Percentiles rank a stretch among this genome's conserved stretches.
phyloP scores from a whole-genome alignment of 2,329 filamentous ascomycete genomes.

The Alternaria incomplexa region DNA sequence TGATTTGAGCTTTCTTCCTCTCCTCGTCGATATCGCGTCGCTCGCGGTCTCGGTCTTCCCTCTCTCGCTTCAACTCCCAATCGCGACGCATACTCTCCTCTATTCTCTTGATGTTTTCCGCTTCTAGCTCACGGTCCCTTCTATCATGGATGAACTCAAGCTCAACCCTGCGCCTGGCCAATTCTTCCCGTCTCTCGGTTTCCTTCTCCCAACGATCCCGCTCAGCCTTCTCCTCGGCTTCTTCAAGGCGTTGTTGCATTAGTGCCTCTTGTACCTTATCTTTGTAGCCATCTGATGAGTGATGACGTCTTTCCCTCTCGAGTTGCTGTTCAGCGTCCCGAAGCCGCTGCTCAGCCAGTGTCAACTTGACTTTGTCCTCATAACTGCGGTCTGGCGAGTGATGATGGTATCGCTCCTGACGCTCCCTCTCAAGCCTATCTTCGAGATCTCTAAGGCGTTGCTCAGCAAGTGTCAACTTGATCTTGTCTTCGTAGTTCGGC shows the following conservation, averaged over 20 bases:
- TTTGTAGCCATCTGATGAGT: constrained; percentile 15
- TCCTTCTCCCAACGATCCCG: constrained; percentile 44
- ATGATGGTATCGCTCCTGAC: constrained; percentile 19
- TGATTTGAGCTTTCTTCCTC: constrained; percentile 48
- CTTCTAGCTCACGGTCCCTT: constrained; percentile 39
- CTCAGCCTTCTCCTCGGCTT: constrained; percentile 44
- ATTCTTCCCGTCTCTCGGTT: constrained; percentile 47
- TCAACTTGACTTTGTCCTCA: constrained; percentile 41
- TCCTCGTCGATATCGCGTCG: constrained; percentile 48
- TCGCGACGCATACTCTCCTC: constrained; percentile 42
- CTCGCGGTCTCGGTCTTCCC: constrained; percentile 44
- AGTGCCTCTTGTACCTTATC: constrained; percentile 45
- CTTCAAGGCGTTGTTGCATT: constrained; percentile 43
- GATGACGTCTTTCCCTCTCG: constrained; percentile 31
- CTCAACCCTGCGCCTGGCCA: constrained; percentile 42
- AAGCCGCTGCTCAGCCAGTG: constrained; percentile 43
- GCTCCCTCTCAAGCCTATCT: constrained; percentile 7
- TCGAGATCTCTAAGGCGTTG: constrained; percentile 13
- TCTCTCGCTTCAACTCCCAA: constrained; percentile 38
- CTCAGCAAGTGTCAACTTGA: constrained; percentile 9
- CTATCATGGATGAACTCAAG: constrained; percentile 46
- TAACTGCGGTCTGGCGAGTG: constrained; percentile 32
- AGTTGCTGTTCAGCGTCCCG: constrained; percentile 44
- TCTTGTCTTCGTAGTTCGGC: constrained; percentile 6
- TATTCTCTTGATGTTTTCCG: constrained; percentile 30